These are phyloP conservation scores for Erodium chrysanthum DNA, from an alignment of 441 rosid genomes.

Conservation along the genomic window DNA sequence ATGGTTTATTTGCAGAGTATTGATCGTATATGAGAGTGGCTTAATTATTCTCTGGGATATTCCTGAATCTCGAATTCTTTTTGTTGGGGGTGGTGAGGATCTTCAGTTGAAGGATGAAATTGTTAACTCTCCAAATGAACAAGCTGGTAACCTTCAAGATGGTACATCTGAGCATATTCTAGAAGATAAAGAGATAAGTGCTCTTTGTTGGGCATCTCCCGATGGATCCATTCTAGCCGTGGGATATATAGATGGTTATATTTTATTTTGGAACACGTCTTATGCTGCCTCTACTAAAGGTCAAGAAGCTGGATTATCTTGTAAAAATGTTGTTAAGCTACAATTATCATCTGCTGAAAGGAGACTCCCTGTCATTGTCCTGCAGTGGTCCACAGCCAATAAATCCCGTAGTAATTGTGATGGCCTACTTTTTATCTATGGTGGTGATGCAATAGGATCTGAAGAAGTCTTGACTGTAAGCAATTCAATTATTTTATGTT, in stretches of 20 bases:
- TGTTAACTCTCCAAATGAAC: constrained; percentile 26
- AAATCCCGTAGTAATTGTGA: constrained; percentile 29
- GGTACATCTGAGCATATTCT: constrained; percentile 27
- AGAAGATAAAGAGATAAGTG: constrained; percentile 51
- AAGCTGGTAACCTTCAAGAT: constrained; percentile 28
- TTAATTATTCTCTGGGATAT: constrained; percentile 57
- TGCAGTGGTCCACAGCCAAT: constrained; percentile 38
- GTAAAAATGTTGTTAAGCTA: constrained; percentile 41
- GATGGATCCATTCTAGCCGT: constrained; percentile 62
- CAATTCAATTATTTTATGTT: constrained; percentile 19
- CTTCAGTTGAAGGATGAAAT: constrained; percentile 35
- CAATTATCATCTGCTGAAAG: constrained; percentile 48
- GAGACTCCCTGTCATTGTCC: constrained; percentile 56
- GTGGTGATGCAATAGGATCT: constrained; percentile 59
- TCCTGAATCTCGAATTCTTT: constrained; percentile 38
- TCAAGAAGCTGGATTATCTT: constrained; percentile 28
- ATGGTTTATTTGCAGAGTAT: constrained; percentile 37
- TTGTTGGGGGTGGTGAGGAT: constrained; percentile 45
- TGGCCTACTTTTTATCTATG: constrained; percentile 52
- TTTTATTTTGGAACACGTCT: constrained; percentile 42
- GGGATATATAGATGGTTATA: constrained; percentile 64
- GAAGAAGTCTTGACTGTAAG: constrained; percentile 54
- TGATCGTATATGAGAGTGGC: constrained; percentile 52
- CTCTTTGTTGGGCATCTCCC: constrained; percentile 59
- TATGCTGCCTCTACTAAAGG: constrained; percentile 25